Evolutionary conservation across 768 basidiomycete species (phyloP).

Genomic region (Lactarius akahatsu): DNA sequence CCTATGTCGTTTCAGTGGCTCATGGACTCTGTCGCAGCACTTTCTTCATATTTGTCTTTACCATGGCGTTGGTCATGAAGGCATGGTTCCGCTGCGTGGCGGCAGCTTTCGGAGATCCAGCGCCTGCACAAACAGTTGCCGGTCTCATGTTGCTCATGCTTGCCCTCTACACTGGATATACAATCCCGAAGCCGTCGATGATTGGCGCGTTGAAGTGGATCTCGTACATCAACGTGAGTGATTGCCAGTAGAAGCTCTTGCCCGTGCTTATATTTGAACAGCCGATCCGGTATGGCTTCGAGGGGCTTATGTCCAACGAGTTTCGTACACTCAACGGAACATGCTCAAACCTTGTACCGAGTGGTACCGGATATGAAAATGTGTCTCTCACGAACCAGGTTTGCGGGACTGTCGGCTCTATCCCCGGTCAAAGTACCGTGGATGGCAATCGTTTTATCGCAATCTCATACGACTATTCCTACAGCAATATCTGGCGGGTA

Average conservation of each 20-base stretch:
- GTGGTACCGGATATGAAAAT: slow-evolving; percentile 60
- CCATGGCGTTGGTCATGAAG: slow-evolving; percentile 64
- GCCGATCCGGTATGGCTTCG: slow-evolving; percentile 73
- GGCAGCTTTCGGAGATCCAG: slow-evolving; percentile 55
- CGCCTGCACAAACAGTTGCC: slow-evolving; percentile 61
- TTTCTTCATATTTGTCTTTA: slow-evolving; percentile 57
- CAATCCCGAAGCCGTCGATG: slow-evolving; percentile 66
- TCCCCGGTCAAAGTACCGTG: slow-evolving; percentile 59
- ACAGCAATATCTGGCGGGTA: slow-evolving; percentile 51
- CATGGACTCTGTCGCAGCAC: slow-evolving; percentile 40
- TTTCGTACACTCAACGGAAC: slow-evolving; percentile 67
- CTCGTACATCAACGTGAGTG: slow-evolving; percentile 57
- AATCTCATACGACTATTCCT: slow-evolving; percentile 44
- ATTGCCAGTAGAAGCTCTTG: neutral
- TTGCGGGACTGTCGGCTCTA: slow-evolving; percentile 68
- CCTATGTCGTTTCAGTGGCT: neutral
- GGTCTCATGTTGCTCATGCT: slow-evolving; percentile 55
- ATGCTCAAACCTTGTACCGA: slow-evolving; percentile 59
- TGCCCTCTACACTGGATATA: slow-evolving; percentile 68
- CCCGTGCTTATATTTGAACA: slow-evolving; percentile 37
- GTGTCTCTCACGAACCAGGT: slow-evolving; percentile 65
- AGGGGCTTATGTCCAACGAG: slow-evolving; percentile 76
- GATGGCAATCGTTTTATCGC: slow-evolving; percentile 56
- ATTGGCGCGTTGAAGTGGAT: slow-evolving; percentile 88
- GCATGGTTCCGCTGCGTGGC: slow-evolving; percentile 72